Conservation (phyloP, 2,329 filamentous ascomycete species). For the Fusarium sp. region DNA sequence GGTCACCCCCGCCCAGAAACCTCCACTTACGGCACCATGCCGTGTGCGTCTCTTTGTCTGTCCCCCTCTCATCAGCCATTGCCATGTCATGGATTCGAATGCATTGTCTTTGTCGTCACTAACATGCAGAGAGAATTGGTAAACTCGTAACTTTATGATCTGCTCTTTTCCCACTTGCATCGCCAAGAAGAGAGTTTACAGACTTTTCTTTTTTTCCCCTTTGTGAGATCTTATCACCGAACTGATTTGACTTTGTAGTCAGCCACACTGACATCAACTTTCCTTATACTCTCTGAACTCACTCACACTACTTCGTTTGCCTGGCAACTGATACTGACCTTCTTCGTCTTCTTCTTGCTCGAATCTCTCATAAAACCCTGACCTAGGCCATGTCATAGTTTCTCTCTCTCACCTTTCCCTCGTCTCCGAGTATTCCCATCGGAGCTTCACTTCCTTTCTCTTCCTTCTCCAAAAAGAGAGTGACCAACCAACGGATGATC, state of each 20-base stretch:
- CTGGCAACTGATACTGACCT: constrained; percentile 13
- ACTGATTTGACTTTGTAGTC: constrained; percentile 16
- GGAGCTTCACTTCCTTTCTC: background rate
- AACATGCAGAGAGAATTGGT: background rate
- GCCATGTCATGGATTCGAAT: background rate
- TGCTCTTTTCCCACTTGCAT: constrained; percentile 16
- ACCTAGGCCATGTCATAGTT: constrained; percentile 12
- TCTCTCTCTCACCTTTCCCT: background rate
- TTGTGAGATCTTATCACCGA: background rate
- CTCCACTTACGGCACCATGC: constrained; percentile 35
- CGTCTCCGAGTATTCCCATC: constrained; percentile 5
- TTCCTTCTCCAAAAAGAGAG: background rate
- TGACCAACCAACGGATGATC: constrained; percentile 28
- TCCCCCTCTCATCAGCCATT: constrained; percentile 35
- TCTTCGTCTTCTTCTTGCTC: constrained; percentile 1
- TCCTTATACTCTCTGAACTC: background rate
- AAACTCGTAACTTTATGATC: constrained; percentile 30
- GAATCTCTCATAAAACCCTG: constrained; percentile 9
- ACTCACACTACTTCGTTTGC: constrained; percentile 4
- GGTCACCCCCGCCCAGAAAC: constrained; percentile 18
- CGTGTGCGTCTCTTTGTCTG: constrained; percentile 28
- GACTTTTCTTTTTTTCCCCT: constrained; percentile 3
- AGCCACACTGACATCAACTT: constrained; percentile 37
- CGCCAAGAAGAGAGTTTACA: background rate
- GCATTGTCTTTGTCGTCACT: constrained; percentile 26